Percentiles rank a stretch among this genome's conserved stretches.
Conservation (phyloP, 108 stramenopile genomes). For the Stephanodiscus minutulus region DNA sequence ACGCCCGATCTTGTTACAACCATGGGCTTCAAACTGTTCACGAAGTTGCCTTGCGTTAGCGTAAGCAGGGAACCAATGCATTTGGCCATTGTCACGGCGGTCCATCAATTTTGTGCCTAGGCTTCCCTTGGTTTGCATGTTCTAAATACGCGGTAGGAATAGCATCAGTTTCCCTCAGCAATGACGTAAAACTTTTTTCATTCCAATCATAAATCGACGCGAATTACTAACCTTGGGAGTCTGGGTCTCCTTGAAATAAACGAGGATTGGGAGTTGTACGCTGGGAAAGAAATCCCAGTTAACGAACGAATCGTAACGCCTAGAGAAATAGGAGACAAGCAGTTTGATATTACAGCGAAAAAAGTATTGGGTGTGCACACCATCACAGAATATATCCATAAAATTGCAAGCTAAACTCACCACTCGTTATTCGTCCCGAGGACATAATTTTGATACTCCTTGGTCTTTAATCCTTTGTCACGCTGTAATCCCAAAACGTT, state of each 20-base stretch:
- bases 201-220: background rate
- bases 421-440: constrained; percentile 46
- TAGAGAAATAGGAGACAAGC: background rate
- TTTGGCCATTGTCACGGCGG: constrained; percentile 56
- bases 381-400: background rate
- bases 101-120: constrained; percentile 44
- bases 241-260: constrained; percentile 86
- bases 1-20: constrained; percentile 44
- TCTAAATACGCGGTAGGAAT: constrained; percentile 5
- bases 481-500: constrained; percentile 34
- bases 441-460: constrained; percentile 44
- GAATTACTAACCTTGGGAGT: constrained; percentile 47
- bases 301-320: constrained; percentile 59
- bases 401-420: background rate
- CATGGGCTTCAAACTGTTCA: constrained; percentile 47
- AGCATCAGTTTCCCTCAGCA: background rate
- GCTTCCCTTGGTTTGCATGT: constrained; percentile 52
- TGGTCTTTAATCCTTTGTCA: constrained; percentile 40
- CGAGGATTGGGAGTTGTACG: constrained; percentile 66
- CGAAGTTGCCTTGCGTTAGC: constrained; percentile 48
- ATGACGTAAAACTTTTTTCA: background rate
- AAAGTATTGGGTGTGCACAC: background rate
- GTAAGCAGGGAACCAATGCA: constrained; percentile 77
- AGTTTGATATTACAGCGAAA: background rate
- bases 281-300: constrained; percentile 84